Evolutionary conservation across 441 rosid species (phyloP).

Genomic region (Brassica hybrid): DNA sequence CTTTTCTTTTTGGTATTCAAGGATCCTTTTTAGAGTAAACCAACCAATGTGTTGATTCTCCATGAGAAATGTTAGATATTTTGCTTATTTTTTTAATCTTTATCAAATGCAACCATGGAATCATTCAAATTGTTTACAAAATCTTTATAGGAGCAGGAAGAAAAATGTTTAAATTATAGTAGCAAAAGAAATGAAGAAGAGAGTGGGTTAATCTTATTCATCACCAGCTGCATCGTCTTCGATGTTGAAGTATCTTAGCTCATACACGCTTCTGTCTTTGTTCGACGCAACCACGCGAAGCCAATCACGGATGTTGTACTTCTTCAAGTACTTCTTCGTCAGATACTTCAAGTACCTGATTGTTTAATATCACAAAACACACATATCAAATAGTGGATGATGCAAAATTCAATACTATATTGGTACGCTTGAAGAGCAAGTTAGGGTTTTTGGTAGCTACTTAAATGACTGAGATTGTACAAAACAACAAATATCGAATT

Average conservation of each 20-base stretch:
- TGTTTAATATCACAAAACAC: background rate
- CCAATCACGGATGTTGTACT: constrained; percentile 88
- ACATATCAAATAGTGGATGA: background rate
- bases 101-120: too few species aligned
- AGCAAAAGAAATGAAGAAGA: background rate
- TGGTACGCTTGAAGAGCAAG: background rate
- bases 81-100: too few species aligned
- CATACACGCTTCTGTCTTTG: constrained; percentile 76
- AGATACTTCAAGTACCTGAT: constrained; percentile 81
- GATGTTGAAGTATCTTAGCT: constrained; percentile 86
- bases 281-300: constrained; percentile 90
- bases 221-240: constrained; percentile 86
- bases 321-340: constrained; percentile 93
- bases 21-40: too few species aligned
- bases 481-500: background rate
- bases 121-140: background rate
- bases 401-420: too few species aligned
- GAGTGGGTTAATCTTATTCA: constrained; percentile 49
- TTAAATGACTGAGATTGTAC: too few species aligned
- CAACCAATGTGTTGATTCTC: too few species aligned
- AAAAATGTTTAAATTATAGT: background rate
- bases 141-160: too few species aligned
- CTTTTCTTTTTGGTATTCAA: too few species aligned
- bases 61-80: too few species aligned
- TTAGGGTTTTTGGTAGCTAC: background rate